Evolutionary conservation across 305 asterid species (phyloP), one percentile per base, ranked within the genome.

Genomic region (Caryopteris hybrid): DNA sequence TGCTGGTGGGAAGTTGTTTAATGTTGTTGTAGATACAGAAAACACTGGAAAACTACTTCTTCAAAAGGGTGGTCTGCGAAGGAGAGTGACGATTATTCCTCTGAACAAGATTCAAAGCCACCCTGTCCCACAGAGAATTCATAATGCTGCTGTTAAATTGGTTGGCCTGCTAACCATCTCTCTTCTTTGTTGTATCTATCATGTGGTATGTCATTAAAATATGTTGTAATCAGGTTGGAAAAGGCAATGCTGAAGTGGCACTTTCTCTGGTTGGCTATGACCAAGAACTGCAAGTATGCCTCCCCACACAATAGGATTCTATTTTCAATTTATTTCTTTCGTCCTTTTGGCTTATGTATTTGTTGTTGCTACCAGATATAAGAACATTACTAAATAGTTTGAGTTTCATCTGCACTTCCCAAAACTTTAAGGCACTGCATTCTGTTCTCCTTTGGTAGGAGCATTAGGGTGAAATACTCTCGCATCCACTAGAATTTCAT

Each of bases 241-340:
- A 81, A 78, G 99, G 91, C 76, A 94, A 94, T 75, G 99, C 97
- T 75, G 91, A 85, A 67, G 95, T 94, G 69, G 99, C 99, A 74
- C 95, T 94, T 81, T 83, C 88, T 80, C 84, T 94, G 69, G 90
- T 94, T 71, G 97, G 89, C 83, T 91, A 89, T 79, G 96, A 86
- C 66, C 85, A 84, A 70, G 99, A 91, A 75, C 80, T 94, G 64
- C 86, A 83, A 68, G 99, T 91, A 84, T 29, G 84, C 57, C 76
- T 57, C 57, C 60, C 11, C 52, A 65, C 52, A 67, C 46, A 43
- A 12, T 52, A 31, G 13, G 33, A 55, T 70, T 51, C 66, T 45
- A 5, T 43, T 57, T 42, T 56, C 39, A 21, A 48, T 68, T 53
- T 18, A 12, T 22, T 33, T 52, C 21, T 38, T n/a, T 18, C 18